Evolutionary conservation across 2,329 filamentous ascomycete species (phyloP), one percentile per base, ranked within the genome.

Genomic region (Chaetomiaceae sp.): DNA sequence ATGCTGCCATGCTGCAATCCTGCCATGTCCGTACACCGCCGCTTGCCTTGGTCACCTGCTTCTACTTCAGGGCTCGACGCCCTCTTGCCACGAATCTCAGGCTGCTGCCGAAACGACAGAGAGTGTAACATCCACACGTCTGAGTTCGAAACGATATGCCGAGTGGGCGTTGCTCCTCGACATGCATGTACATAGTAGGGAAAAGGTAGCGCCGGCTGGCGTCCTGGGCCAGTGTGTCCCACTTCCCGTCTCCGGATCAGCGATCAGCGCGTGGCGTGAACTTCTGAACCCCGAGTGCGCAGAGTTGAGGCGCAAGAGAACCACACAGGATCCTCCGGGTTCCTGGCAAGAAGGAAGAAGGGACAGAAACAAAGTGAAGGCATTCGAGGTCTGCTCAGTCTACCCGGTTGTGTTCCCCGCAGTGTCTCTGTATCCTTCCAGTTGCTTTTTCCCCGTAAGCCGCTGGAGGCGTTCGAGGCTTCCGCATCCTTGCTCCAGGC

Each of bases 401-500:
- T n/a, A n/a, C n/a, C n/a, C n/a, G n/a, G n/a, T n/a, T n/a, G n/a
- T n/a, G n/a, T 32, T 32, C 29, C 14, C 14, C 12, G 29, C 29
- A 14, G 12, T 6, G 7, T 14, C 15, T 14, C n/a, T n/a, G 10
- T 3, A 6, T n/a, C 12, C 4, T n/a, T n/a, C 15, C 10, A n/a
- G n/a, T 22, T n/a, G 19, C 3, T 10, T 12, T 45, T 37, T 40
- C 29, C 22, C 40, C 20, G 29, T 37, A 22, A 49, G 47, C 50
- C 47, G 47, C 50, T 48, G 34, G 45, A 50, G 38, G 47, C 42
- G 35, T 42, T n/a, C 44, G 12, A 22, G n/a, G 14, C 19, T 38
- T 35, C 17, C 30, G 37, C 18, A 34, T 5, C 3, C 12, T 14
- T 3, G 22, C 19, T 15, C 39, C 14, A 19, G 24, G 35, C 43